phyloP scores from a whole-genome alignment of 495 filamentous ascomycete genomes.

The Xylaria scruposa region DNA sequence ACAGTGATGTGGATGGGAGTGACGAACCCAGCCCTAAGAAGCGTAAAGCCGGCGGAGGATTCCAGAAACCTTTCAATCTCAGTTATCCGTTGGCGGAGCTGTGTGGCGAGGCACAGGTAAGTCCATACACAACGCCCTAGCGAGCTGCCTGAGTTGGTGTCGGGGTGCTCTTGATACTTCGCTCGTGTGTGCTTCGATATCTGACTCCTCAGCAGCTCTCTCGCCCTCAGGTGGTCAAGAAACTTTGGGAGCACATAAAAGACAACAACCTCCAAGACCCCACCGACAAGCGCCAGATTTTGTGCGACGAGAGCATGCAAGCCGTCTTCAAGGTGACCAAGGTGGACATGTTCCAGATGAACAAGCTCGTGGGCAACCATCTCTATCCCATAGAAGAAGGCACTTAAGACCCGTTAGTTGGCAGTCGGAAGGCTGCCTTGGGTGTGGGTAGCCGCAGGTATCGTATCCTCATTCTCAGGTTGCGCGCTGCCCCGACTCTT shows the following conservation, averaged over 20 bases:
- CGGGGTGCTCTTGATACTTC: not conserved
- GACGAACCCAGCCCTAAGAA: constrained; percentile 60
- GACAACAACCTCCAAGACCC: constrained; percentile 87
- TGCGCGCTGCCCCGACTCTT: not conserved
- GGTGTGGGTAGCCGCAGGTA: not conserved
- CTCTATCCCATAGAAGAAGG: constrained; percentile 62
- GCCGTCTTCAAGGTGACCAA: constrained; percentile 88
- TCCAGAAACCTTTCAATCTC: constrained; percentile 60
- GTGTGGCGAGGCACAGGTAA: constrained; percentile 65
- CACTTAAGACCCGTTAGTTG: not conserved
- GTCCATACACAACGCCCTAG: constrained; percentile 22
- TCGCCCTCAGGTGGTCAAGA: constrained; percentile 93
- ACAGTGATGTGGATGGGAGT: constrained; percentile 73
- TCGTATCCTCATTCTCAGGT: not conserved
- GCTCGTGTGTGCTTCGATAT: not conserved
- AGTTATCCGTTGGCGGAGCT: constrained; percentile 57
- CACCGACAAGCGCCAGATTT: constrained; percentile 86
- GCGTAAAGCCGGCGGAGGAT: constrained; percentile 56
- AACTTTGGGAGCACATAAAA: constrained; percentile 93
- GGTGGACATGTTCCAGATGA: constrained; percentile 99
- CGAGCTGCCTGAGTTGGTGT: not conserved
- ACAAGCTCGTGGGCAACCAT: constrained; percentile 65
- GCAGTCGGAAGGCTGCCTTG: not conserved
- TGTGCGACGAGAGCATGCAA: constrained; percentile 88
- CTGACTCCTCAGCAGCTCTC: constrained; percentile 66